phyloP scores from a whole-genome alignment of 371 early-diverging fungal species.

The Chytridium lagenaria region DNA sequence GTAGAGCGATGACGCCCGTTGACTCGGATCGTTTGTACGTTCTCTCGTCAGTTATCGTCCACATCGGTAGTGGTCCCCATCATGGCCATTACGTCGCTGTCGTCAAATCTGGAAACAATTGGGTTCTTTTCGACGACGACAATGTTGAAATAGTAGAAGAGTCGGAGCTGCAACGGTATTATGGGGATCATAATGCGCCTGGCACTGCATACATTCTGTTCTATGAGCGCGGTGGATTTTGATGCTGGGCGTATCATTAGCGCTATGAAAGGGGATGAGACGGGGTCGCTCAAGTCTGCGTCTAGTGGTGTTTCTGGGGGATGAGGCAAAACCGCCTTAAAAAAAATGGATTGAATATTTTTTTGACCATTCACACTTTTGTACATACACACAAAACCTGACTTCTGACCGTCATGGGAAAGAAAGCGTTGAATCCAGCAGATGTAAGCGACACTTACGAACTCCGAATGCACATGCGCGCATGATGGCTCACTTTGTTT shows the following conservation, averaged over 20 bases:
- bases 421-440: constrained; percentile 3
- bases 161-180: constrained; percentile 50
- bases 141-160: constrained; percentile 49
- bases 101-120: constrained; percentile 80
- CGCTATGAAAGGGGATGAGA: neutral
- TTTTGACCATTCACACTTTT: neutral
- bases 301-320: neutral
- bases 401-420: neutral
- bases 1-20: constrained; percentile 78
- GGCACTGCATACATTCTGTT: constrained; percentile 59
- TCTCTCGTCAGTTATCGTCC: constrained; percentile 90
- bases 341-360: too few species aligned
- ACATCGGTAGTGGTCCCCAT: constrained; percentile 95
- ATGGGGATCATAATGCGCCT: constrained; percentile 49
- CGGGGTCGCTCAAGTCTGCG: neutral
- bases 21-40: constrained; percentile 86
- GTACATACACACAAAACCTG: too few species aligned
- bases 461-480: neutral
- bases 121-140: constrained; percentile 96
- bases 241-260: neutral
- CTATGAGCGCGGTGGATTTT: constrained; percentile 46
- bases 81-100: constrained; percentile 96
- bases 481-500: too few species aligned
- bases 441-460: neutral
- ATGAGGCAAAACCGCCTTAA: neutral